These are phyloP conservation scores for Ocimum tenuiflorum DNA, from an alignment of 257 asterid genomes.

Conservation along the genomic window DNA sequence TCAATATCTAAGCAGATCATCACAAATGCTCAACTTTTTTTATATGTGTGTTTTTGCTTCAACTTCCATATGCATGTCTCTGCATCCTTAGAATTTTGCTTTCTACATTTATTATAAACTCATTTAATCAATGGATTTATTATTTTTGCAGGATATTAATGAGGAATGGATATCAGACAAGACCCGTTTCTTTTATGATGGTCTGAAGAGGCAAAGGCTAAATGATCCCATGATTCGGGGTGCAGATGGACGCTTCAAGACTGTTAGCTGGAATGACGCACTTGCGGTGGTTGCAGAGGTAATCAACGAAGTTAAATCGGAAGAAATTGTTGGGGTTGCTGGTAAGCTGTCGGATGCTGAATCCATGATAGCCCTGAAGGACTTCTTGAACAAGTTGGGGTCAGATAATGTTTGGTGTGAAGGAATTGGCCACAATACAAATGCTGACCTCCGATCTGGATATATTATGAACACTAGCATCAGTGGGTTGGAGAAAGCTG, in stretches of 20 bases:
- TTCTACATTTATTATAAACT: too few relatives aligned
- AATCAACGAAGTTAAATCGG: conserved; percentile 64
- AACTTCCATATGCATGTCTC: not conserved
- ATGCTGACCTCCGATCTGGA: conserved; percentile 94
- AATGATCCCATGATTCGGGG: conserved; percentile 98
- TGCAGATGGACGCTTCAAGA: conserved; percentile 90
- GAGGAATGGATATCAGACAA: conserved; percentile 99
- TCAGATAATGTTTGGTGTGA: conserved; percentile 91
- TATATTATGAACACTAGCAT: conserved; percentile 89
- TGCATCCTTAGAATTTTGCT: too few relatives aligned
- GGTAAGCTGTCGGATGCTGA: conserved; percentile 97
- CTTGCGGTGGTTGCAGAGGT: conserved; percentile 81
- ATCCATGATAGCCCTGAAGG: conserved; percentile 92
- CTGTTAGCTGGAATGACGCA: conserved; percentile 94
- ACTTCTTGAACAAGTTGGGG: conserved; percentile 81
- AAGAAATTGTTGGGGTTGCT: conserved; percentile 90
- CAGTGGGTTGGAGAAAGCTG: conserved; percentile 92
- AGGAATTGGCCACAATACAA: conserved; percentile 77
- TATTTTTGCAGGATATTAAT: conserved; percentile 72
- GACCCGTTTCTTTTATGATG: conserved; percentile 96
- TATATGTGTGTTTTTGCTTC: not conserved
- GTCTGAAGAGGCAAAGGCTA: conserved; percentile 94
- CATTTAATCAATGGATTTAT: not conserved
- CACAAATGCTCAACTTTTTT: not conserved
- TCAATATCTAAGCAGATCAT: not conserved